A percentile compares a stretch with the other conserved stretches of the same genome.
Conservation (phyloP, 768 basidiomycete species). For the Neoboletus brunneissimus region DNA sequence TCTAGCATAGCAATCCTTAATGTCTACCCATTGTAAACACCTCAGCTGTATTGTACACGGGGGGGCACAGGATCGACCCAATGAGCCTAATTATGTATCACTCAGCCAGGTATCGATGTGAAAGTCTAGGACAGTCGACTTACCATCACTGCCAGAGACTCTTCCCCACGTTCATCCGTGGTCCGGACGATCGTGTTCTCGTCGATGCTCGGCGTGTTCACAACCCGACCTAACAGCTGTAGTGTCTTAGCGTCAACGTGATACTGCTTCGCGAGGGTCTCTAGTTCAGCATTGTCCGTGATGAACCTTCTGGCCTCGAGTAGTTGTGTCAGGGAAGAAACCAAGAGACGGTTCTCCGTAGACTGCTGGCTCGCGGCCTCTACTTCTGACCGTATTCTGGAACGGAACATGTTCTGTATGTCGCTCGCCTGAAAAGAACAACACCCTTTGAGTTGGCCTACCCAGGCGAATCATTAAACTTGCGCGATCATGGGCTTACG, state of each 20-base stretch:
- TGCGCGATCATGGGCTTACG: constrained; percentile 34
- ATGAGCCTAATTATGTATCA: constrained; percentile 16
- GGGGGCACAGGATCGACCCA: constrained; percentile 27
- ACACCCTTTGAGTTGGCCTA: background rate
- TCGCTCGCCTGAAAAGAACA: constrained; percentile 19
- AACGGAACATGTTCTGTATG: constrained; percentile 47
- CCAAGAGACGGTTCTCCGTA: constrained; percentile 54
- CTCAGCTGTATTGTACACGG: background rate
- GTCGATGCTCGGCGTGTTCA: constrained; percentile 65
- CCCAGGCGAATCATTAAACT: background rate
- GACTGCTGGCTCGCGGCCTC: constrained; percentile 44
- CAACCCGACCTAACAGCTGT: constrained; percentile 48
- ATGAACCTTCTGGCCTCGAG: constrained; percentile 61
- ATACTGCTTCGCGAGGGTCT: constrained; percentile 51
- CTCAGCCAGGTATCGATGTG: background rate
- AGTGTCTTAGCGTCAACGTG: constrained; percentile 53
- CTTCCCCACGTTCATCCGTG: constrained; percentile 55
- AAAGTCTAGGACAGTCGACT: constrained; percentile 15
- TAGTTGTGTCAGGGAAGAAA: constrained; percentile 50
- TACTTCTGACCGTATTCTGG: constrained; percentile 53
- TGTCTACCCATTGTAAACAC: constrained; percentile 6
- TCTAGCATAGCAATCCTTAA: constrained; percentile 37
- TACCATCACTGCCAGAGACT: constrained; percentile 50
- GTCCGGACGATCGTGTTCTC: constrained; percentile 42
- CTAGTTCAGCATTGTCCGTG: constrained; percentile 40